Evolutionary conservation across 2,329 filamentous ascomycete species (phyloP).

Genomic region (Aspergillus chevalieri): DNA sequence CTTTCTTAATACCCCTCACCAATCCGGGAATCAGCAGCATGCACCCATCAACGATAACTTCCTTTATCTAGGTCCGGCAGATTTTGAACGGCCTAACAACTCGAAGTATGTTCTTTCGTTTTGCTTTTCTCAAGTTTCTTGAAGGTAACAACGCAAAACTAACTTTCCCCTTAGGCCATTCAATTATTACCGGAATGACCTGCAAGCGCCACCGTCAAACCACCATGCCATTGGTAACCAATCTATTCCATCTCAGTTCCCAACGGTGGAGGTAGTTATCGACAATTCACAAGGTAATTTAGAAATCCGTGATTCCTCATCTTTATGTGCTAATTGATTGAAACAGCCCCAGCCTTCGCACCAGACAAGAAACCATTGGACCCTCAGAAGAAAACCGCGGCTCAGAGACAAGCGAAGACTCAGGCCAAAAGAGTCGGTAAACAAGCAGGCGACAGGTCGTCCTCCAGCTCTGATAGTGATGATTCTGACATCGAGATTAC

Average conservation of each 20-base stretch:
- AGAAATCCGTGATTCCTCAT: not conserved
- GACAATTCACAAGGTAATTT: not conserved
- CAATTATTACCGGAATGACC: constrained; percentile 3
- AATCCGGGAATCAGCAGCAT: constrained; percentile 17
- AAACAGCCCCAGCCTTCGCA: not conserved
- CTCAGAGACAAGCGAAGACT: constrained; percentile 15
- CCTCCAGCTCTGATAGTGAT: constrained; percentile 45
- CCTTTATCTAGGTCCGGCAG: constrained; percentile 21
- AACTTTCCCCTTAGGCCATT: not conserved
- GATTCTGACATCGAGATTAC: constrained; percentile 48
- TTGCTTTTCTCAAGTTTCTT: not conserved
- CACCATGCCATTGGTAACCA: not conserved
- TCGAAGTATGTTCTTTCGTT: constrained; percentile 19
- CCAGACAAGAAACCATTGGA: constrained; percentile 12
- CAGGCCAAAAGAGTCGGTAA: constrained; percentile 20
- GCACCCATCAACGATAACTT: constrained; percentile 20
- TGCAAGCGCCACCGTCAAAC: constrained; percentile 1
- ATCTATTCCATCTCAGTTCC: not conserved
- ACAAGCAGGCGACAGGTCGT: constrained; percentile 21
- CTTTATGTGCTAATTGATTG: not conserved
- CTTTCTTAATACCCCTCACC: constrained; percentile 26
- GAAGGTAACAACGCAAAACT: not conserved
- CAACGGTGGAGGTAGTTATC: not conserved
- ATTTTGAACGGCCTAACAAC: constrained; percentile 21
- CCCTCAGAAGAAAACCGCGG: constrained; percentile 12